Percentiles rank a stretch among this genome's conserved stretches.
Conservation (phyloP, 2,329 filamentous ascomycete genomes). For the Colletotrichum zoysiae region DNA sequence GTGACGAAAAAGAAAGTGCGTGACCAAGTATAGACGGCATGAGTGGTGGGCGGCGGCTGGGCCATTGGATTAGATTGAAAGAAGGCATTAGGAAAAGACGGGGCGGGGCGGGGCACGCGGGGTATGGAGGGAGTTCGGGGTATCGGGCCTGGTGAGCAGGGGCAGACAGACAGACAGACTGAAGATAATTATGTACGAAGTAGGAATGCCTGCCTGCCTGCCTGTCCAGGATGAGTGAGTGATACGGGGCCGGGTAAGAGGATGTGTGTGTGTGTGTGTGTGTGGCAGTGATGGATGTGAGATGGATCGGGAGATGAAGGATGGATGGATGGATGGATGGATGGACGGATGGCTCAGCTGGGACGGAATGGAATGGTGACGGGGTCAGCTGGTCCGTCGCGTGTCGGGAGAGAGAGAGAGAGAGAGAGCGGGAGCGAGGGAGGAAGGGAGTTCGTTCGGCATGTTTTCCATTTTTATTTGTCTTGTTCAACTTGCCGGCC, state of each 20-base stretch:
- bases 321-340: neutral
- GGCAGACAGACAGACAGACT: neutral
- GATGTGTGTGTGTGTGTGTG: neutral
- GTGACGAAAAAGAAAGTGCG: conserved; percentile 5
- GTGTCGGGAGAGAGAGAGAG: neutral
- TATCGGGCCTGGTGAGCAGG: conserved; percentile 13
- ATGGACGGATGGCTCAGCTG: conserved; percentile 11
- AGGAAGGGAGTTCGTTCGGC: too few species aligned
- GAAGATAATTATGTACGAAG: neutral
- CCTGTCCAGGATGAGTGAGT: neutral
- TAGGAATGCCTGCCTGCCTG: too few species aligned
- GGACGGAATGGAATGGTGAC: conserved; percentile 22
- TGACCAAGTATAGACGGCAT: conserved; percentile 7
- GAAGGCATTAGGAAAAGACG: neutral
- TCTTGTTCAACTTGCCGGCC: neutral
- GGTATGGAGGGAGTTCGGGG: conserved; percentile 12
- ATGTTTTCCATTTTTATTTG: neutral
- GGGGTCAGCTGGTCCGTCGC: conserved; percentile 21
- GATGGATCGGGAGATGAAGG: too few species aligned
- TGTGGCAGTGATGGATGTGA: neutral
- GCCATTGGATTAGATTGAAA: neutral
- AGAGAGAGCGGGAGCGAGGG: too few species aligned
- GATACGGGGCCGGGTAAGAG: too few species aligned
- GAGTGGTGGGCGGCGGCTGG: conserved; percentile 5
- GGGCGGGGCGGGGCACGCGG: conserved; percentile 2